Evolutionary conservation across 1,284 basidiomycete species (phyloP), one percentile per base, ranked within the genome.

Genomic region (Sanguinoderma infundibulare): DNA sequence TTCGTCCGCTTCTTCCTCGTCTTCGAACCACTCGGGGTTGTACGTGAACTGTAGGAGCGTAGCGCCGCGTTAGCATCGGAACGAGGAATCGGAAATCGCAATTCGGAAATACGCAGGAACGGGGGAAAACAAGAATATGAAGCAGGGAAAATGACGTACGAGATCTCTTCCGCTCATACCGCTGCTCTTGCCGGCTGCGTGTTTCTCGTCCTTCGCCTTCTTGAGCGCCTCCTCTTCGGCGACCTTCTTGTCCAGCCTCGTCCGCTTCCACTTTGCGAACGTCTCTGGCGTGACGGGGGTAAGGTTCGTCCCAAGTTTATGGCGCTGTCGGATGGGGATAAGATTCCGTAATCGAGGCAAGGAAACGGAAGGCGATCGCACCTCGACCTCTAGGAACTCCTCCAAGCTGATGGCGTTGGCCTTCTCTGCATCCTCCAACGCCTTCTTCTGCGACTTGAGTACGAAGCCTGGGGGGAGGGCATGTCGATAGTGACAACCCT

Each of bases 341-440:
- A 49, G 46, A 2, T 49, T 20, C 34, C 34, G 20, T 5, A 6
- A 32, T 22, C 12, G 34, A 6, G 20, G 9, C n/a, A 32, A 20
- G 12, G 22, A 49, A 20, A 24, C 12, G 20, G 46, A 17, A 30
- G 46, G 12, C n/a, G 20, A 34, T 22, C 57, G 26, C 30, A 95
- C 95, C 86, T 98, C 96, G 53, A 94, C 94, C 80, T 99, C 97
- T 61, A 99, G 77, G 81, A 99, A 99, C 69, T 99, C 98, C 75
- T 99, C 97, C 55, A 99, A 73, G 63, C 92, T 95, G 73, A 99
- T 98, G 56, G 85, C 82, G 68, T 95, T 93, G 47, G 92, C 92
- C 77, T 96, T 96, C 38, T 91, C 92, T 1, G 92, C 92, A 22
- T 94, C 93, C 38, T 91, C 92, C 38, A 85, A 78, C 0, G 92